Conservation (phyloP, 2,329 filamentous ascomycete genomes). For the Penicillium olsonii region DNA sequence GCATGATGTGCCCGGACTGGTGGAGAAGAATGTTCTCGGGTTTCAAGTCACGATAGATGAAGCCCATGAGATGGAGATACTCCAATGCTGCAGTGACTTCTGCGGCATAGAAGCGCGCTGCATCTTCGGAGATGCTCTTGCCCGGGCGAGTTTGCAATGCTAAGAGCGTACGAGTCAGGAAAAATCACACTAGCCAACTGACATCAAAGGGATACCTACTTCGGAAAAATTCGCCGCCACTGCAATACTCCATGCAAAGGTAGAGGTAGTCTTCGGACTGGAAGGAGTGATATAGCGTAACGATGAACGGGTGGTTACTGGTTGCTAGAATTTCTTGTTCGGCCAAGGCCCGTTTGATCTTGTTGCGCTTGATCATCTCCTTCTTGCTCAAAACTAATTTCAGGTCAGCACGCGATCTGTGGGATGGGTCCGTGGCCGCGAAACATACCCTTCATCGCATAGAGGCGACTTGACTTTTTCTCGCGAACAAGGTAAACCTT, state of each 20-base stretch:
- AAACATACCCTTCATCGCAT: slow-evolving; percentile 92
- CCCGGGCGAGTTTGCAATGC: slow-evolving; percentile 94
- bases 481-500: slow-evolving; percentile 97
- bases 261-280: slow-evolving; percentile 98
- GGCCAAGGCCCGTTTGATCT: slow-evolving; percentile 96
- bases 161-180: slow-evolving; percentile 21
- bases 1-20: slow-evolving; percentile 99
- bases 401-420: slow-evolving; percentile 40
- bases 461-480: slow-evolving; percentile 93
- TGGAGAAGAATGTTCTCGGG: slow-evolving; percentile 97
- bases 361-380: slow-evolving; percentile 99
- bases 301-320: slow-evolving; percentile 98
- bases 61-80: slow-evolving; percentile 97
- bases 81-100: slow-evolving; percentile 96
- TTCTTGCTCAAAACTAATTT: slow-evolving; percentile 90
- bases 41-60: slow-evolving; percentile 97
- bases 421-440: background rate
- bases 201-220: slow-evolving; percentile 36
- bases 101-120: slow-evolving; percentile 94
- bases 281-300: slow-evolving; percentile 97
- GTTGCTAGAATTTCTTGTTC: slow-evolving; percentile 98
- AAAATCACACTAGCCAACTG: background rate
- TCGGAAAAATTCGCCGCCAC: slow-evolving; percentile 96
- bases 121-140: slow-evolving; percentile 96
- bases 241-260: slow-evolving; percentile 99